Conservation (phyloP, 2,329 filamentous ascomycete genomes). For the Penicillium polonicum region DNA sequence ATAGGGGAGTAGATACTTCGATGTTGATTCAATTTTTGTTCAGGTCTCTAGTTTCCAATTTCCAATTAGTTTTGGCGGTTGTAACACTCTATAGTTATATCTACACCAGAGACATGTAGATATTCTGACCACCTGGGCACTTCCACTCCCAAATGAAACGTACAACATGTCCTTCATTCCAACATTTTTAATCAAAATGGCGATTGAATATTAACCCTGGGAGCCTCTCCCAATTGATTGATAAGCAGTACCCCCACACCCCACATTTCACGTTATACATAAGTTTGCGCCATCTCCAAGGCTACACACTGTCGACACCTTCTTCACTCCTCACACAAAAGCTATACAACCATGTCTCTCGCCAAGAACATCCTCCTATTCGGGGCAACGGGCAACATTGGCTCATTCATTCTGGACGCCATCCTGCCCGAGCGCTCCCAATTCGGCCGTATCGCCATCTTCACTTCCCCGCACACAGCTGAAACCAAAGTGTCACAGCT, state of each 20-base stretch:
- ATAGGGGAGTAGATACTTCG: not conserved
- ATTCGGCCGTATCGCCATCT: conserved; percentile 55
- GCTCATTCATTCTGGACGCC: conserved; percentile 52
- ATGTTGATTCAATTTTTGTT: not conserved
- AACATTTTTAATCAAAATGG: not conserved
- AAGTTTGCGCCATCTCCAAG: not conserved
- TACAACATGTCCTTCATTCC: not conserved
- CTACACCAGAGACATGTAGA: not conserved
- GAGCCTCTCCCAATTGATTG: not conserved
- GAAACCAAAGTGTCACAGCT: conserved; percentile 52
- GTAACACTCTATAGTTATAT: not conserved
- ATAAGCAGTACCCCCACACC: conserved; percentile 8
- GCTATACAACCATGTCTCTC: conserved; percentile 14
- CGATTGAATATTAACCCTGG: not conserved
- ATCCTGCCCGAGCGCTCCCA: conserved; percentile 47
- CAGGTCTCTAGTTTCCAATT: not conserved
- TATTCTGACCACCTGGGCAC: not conserved
- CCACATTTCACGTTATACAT: conserved; percentile 1
- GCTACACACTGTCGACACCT: no score
- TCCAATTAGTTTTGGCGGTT: not conserved
- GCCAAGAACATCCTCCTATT: conserved; percentile 51
- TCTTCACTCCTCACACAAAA: not conserved
- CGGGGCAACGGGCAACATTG: conserved; percentile 53
- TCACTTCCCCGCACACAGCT: conserved; percentile 56
- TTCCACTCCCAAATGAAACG: not conserved